Evolutionary conservation across 305 asterid genomes (phyloP), one percentile per base, ranked within the genome.

Genomic region (Stenogyne calaminthoides): DNA sequence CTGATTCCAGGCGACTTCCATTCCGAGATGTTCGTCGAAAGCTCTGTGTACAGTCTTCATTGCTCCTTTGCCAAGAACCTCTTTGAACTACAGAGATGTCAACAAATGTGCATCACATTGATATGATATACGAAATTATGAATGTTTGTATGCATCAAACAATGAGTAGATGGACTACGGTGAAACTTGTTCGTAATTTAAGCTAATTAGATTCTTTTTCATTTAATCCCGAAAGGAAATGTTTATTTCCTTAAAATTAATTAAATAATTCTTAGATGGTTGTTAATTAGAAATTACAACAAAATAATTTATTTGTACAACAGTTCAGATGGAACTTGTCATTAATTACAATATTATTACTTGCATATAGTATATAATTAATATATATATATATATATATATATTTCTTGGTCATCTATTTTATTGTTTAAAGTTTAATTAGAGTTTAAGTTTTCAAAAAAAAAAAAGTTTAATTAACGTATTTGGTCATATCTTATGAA

Each of bases 1-100:
- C 59, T 80, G 96, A 80, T 90, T 92, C 98, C 98, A 92, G 5
- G 98, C 98, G 27, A 90, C 98, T 79, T 92, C 98, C 78, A 70
- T 80, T 58, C 96, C 98, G 0, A 77, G 71, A 34, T 81, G 66
- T 80, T 88, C 94, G 71, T 92, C 98, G 66, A 92, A 92, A 54
- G 94, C 97, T 65, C 83, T 75, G 42, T 90, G 88, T 65, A 92
- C 97, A 1, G 73, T 85, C 86, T 92, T 92, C 74, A 77, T 87
- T 47, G 98, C 96, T 73, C 98, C 98, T 80, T 84, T 92, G 3
- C 98, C 97, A 51, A 92, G 92, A 64, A 88, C 78, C 9, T 90
- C 94, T 74, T 84, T 88, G 19, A 83, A 87, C 98, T 92, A 78
- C 77, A 78, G 40, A 36, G 0, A 36, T 25, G 5, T 27, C n/a